Evolutionary conservation across 2,329 filamentous ascomycete genomes (phyloP), one percentile per base, ranked within the genome.

Genomic region (Fusarium equiseti): DNA sequence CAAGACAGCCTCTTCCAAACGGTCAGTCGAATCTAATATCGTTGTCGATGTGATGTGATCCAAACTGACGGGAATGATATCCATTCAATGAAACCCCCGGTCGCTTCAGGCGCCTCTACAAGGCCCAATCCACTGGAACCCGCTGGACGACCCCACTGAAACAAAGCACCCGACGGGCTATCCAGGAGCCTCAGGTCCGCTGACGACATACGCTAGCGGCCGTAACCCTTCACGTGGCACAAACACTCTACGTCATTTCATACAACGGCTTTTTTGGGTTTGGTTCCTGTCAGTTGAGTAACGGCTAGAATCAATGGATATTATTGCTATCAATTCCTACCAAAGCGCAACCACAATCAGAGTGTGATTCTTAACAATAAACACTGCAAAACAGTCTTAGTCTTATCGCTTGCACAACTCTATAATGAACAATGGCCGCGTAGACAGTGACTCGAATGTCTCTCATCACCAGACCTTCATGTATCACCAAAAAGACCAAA

Each of bases 121-220:
- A 46, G 52, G 52, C 48, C 58, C 64, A 58, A 31, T 40, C 43
- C 63, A 66, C 62, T 66, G 60, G 60, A 46, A 65, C 22, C 51
- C 40, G 35, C 63, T 54, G 62, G 42, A 29, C 35, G 42, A 32
- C 43, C 59, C 66, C 66, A 31, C 61, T 67, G 63, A 38, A 63
- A 42, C 42, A 58, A 42, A 43, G 43, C 61, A 38, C 46, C 31
- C 32, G 32, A 53, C 26, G 31, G 56, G 58, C 10, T 26, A 29
- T 20, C 54, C 32, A 66, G 63, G 42, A 66, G 64, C 62, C 63
- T 59, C 57, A 64, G 53, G 58, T 68, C 67, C 67, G 67, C 67
- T 71, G 67, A 71, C 62, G 67, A 63, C 67, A 70, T 71, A 44
- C 57, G 67, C 62, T 71, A 70, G 50, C 48, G 43, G 32, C 24